These are phyloP conservation scores for Penicillium sp. DNA, from an alignment of 2,329 filamentous ascomycete species.

Conservation along the genomic window DNA sequence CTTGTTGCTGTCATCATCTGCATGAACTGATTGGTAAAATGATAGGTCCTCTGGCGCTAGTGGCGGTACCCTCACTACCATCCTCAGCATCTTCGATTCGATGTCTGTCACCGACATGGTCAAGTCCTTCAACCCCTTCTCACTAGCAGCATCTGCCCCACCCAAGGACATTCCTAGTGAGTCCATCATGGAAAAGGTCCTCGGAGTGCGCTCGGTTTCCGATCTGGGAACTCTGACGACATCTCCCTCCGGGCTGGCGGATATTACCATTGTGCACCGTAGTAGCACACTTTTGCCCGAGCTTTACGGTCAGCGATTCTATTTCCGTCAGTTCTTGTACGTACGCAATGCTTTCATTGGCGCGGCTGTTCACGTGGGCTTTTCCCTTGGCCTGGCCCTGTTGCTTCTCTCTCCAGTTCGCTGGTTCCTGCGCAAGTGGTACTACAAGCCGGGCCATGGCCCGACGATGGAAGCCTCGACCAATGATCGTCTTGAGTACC, in stretches of 20 bases:
- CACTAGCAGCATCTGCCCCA: conserved; percentile 43
- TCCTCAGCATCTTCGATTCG: conserved; percentile 52
- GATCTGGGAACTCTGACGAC: conserved; percentile 56
- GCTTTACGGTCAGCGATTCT: conserved; percentile 55
- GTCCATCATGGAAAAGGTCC: conserved; percentile 28
- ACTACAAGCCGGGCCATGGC: conserved; percentile 49
- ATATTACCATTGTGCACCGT: conserved; percentile 54
- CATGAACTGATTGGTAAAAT: conserved; percentile 6
- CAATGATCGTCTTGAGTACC: conserved; percentile 39
- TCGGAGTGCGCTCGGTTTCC: conserved; percentile 50
- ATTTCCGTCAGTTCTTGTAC: conserved; percentile 52
- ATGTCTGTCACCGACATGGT: conserved; percentile 44
- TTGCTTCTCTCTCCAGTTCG: conserved; percentile 51
- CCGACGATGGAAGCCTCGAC: conserved; percentile 41
- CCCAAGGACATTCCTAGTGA: conserved; percentile 30
- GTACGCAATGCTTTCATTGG: conserved; percentile 48
- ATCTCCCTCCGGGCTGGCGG: conserved; percentile 48
- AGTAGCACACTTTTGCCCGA: conserved; percentile 54
- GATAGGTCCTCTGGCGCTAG: conserved; percentile 43
- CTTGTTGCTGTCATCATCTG: background rate
- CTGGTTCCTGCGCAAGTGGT: conserved; percentile 44
- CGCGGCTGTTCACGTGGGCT: conserved; percentile 44
- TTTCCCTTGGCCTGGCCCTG: conserved; percentile 44
- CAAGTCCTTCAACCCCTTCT: conserved; percentile 47
- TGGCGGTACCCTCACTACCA: conserved; percentile 61